A percentile compares a stretch with the other conserved stretches of the same genome.
phyloP scores from a whole-genome alignment of 2,329 filamentous ascomycete species.

The Colletotrichum acutatum region DNA sequence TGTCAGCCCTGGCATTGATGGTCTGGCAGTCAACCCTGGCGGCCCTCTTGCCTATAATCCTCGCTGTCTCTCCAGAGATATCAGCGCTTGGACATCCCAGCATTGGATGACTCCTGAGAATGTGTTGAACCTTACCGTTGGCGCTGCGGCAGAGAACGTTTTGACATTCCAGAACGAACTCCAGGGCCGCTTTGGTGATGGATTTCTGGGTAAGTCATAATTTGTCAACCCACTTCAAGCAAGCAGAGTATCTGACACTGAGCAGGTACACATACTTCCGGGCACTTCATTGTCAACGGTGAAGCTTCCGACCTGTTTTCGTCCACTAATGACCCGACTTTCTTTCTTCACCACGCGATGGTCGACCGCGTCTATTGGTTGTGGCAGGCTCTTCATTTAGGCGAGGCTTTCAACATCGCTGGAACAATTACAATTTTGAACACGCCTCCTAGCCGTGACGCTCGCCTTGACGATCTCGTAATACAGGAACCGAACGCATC shows the following conservation, averaged over 20 bases:
- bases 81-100: conserved; percentile 38
- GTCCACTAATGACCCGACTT: conserved; percentile 41
- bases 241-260: background rate
- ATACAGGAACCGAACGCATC: conserved; percentile 41
- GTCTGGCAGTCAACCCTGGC: conserved; percentile 38
- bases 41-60: conserved; percentile 40
- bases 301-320: conserved; percentile 41
- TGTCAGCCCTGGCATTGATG: conserved; percentile 34
- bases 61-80: conserved; percentile 43
- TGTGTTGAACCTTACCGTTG: conserved; percentile 36
- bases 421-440: conserved; percentile 38
- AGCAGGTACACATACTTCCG: conserved; percentile 36
- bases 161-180: conserved; percentile 46
- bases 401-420: conserved; percentile 33
- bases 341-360: conserved; percentile 41
- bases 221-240: background rate
- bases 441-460: conserved; percentile 37
- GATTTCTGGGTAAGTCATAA: conserved; percentile 40
- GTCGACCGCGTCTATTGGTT: conserved; percentile 42
- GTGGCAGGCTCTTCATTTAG: conserved; percentile 40
- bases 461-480: conserved; percentile 39
- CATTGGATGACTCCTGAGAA: conserved; percentile 38
- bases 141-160: conserved; percentile 41
- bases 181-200: conserved; percentile 42
- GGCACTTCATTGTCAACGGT: conserved; percentile 43